Evolutionary conservation across 1,284 basidiomycete genomes (phyloP), one percentile per base, ranked within the genome.

Genomic region (Erythrobasidium hasegawianum): DNA sequence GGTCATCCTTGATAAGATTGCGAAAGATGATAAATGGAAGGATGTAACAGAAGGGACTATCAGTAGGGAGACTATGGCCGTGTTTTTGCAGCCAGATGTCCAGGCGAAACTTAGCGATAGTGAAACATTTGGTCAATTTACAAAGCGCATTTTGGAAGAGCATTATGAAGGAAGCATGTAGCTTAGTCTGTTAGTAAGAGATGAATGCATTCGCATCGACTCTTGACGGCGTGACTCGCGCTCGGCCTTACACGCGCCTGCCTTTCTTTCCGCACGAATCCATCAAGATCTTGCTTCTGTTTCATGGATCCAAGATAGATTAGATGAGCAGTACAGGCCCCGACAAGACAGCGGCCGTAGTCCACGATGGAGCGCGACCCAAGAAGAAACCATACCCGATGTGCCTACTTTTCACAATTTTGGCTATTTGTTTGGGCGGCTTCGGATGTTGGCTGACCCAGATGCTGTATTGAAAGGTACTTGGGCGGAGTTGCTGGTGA

Each of bases 31-130:
- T 1, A 77, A 79, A 10, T 81, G 81, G 39, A 79, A 77, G 43
- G 80, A 22, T 87, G 56, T 90, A 86, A n/a, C 81, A 90, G 68
- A 89, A 90, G 79, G 93, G 87, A 1, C 90, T 1, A 69, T 74
- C 8, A 68, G 61, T 8, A 27, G 70, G 4, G 68, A 75, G 62
- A 77, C 76, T 10, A 70, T 82, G 70, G 80, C 90, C 2, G 81
- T 95, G 24, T 97, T 96, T 81, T 87, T 96, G 84, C 91, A 95
- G 77, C 92, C 93, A 1, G 85, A 94, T 75, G 86, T 87, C 4
- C 81, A 89, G 69, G 86, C 88, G 72, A 81, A 83, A 40, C 83
- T 96, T 27, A 85, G 86, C 1, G 77, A 79, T 40, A 79, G 79
- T 1, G 84, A 87, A 75, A 91, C 88, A 20, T 97, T 94, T 74